Evolutionary conservation across 768 basidiomycete species (phyloP).

Genomic region (Panaeolus papilionaceus): DNA sequence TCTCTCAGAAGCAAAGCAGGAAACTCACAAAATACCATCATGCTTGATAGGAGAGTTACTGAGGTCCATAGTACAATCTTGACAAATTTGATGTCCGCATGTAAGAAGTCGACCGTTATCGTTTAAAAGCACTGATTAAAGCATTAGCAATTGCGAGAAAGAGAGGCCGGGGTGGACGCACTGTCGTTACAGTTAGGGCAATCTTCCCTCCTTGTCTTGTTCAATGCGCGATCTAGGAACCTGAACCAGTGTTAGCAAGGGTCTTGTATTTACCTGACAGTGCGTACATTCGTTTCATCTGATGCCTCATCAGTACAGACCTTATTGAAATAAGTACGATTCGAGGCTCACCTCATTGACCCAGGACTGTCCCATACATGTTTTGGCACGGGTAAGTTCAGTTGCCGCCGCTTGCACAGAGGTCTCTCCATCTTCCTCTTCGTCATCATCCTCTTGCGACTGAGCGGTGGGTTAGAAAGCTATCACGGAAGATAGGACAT

Average conservation of each 20-base stretch:
- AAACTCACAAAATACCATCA: conserved; percentile 63
- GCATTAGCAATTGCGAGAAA: neutral
- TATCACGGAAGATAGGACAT: conserved; percentile 10
- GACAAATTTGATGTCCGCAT: conserved; percentile 75
- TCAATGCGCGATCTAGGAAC: conserved; percentile 38
- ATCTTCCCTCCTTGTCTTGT: conserved; percentile 51
- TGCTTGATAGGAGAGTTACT: conserved; percentile 58
- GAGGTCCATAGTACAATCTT: conserved; percentile 63
- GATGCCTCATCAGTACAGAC: neutral
- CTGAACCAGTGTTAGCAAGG: neutral
- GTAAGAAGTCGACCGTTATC: conserved; percentile 63
- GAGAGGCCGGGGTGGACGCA: conserved; percentile 33
- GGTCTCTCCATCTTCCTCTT: conserved; percentile 21
- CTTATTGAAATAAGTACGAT: neutral
- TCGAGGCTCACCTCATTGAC: conserved; percentile 40
- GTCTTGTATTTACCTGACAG: neutral
- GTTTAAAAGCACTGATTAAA: conserved; percentile 47
- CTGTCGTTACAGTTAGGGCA: conserved; percentile 77
- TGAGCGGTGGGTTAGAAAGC: conserved; percentile 23
- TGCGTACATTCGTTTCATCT: conserved; percentile 45
- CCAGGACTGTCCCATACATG: conserved; percentile 50
- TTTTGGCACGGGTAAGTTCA: conserved; percentile 63
- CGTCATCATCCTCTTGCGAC: conserved; percentile 34
- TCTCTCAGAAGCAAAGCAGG: neutral
- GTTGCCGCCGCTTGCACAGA: conserved; percentile 46